These are phyloP conservation scores for Fermentozyma sake DNA, from an alignment of 1,139 yeast species.

Conservation along the genomic window DNA sequence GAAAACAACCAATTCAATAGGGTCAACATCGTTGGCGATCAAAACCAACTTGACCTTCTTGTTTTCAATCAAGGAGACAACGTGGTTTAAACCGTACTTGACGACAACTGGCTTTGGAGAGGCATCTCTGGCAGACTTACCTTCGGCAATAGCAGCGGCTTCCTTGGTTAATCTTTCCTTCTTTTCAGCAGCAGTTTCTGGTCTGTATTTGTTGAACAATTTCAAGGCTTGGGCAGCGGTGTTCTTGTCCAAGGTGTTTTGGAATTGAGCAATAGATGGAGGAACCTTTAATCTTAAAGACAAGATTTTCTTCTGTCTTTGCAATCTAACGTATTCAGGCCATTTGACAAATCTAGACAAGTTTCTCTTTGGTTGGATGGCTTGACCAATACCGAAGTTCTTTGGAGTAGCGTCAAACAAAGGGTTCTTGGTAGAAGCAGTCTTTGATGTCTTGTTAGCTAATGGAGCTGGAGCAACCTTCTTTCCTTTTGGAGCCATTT, in stretches of 20 bases:
- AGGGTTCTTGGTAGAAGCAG: slow-evolving; percentile 40
- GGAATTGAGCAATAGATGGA: slow-evolving; percentile 96
- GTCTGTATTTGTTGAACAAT: slow-evolving; percentile 97
- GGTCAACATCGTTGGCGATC: slow-evolving; percentile 98
- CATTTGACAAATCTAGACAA: slow-evolving; percentile 94
- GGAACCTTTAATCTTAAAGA: slow-evolving; percentile 96
- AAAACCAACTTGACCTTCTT: slow-evolving; percentile 95
- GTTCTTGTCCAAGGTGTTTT: slow-evolving; percentile 94
- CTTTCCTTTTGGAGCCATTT: slow-evolving; percentile 52
- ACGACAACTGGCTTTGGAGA: slow-evolving; percentile 94
- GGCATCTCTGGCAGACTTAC: slow-evolving; percentile 92
- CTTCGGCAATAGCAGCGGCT: slow-evolving; percentile 98
- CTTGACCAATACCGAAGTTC: slow-evolving; percentile 95
- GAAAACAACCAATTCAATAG: slow-evolving; percentile 94
- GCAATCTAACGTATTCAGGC: slow-evolving; percentile 97
- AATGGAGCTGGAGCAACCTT: slow-evolving; percentile 50
- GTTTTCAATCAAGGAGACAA: slow-evolving; percentile 93
- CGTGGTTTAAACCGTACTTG: slow-evolving; percentile 98
- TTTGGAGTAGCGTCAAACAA: slow-evolving; percentile 83
- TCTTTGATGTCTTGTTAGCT: slow-evolving; percentile 34
- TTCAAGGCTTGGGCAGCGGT: slow-evolving; percentile 95
- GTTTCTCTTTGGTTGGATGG: slow-evolving; percentile 93
- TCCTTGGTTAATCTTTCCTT: slow-evolving; percentile 98
- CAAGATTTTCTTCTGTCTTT: slow-evolving; percentile 96
- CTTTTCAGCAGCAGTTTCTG: slow-evolving; percentile 96